A percentile compares a stretch with the other conserved stretches of the same genome.
phyloP scores from a whole-genome alignment of 2,329 filamentous ascomycete genomes.

The Aspergillus sp. region DNA sequence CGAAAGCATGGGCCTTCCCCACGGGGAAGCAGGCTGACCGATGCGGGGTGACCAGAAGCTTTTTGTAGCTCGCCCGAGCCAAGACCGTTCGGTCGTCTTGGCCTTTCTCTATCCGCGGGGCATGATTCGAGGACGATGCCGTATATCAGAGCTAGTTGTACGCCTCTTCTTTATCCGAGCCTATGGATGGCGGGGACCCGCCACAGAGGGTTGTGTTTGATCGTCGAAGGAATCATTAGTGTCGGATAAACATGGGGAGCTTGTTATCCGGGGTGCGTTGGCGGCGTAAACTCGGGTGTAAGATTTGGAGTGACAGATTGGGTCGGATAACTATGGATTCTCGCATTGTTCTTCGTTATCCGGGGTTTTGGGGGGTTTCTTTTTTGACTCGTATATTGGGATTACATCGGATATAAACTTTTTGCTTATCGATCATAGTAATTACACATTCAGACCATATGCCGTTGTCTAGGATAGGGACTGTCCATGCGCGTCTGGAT shows the following conservation, averaged over 20 bases:
- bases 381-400: too few relatives aligned
- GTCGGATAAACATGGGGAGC: background rate
- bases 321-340: background rate
- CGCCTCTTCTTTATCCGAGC: background rate
- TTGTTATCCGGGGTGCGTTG: background rate
- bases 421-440: too few relatives aligned
- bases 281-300: too few relatives aligned
- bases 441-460: too few relatives aligned
- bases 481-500: too few relatives aligned
- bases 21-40: background rate
- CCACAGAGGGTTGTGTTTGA: background rate
- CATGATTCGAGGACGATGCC: background rate
- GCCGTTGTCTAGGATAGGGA: too few relatives aligned
- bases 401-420: too few relatives aligned
- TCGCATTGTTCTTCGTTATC: background rate
- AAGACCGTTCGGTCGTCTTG: background rate
- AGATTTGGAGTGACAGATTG: too few relatives aligned
- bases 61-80: background rate
- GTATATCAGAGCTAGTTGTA: background rate
- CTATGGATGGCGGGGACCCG: background rate
- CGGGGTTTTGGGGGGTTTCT: too few relatives aligned
- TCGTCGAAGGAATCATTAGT: background rate
- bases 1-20: background rate
- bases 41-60: background rate
- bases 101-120: background rate